These are phyloP conservation scores for Backusella psychrophila DNA, from an alignment of 192 early-diverging fungal genomes.

Conservation along the genomic window DNA sequence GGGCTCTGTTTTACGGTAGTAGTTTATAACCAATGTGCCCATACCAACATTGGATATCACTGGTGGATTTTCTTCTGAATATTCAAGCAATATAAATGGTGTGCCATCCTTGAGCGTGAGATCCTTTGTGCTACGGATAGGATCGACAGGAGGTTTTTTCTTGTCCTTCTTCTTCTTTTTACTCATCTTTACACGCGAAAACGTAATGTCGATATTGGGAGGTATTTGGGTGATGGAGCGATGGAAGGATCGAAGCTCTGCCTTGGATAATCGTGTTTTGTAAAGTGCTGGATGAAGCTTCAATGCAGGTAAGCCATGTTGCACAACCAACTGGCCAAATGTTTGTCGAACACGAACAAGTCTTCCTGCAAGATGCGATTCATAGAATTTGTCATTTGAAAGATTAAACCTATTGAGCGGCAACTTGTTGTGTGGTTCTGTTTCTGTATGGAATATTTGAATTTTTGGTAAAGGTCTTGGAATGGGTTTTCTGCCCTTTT, in stretches of 20 bases:
- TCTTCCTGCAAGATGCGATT: conserved; percentile 60
- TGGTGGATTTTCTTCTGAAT: conserved; percentile 95
- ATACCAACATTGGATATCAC: conserved; percentile 93
- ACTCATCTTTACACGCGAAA: conserved; percentile 71
- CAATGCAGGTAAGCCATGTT: conserved; percentile 86
- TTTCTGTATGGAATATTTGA: conserved; percentile 42
- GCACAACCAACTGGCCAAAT: conserved; percentile 78
- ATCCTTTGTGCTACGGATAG: conserved; percentile 82
- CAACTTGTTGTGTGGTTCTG: conserved; percentile 55
- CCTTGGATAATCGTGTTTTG: conserved; percentile 77
- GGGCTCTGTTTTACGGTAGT: conserved; percentile 87
- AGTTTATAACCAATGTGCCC: conserved; percentile 92
- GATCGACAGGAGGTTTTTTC: conserved; percentile 61
- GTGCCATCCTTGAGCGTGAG: conserved; percentile 85
- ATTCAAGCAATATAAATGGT: conserved; percentile 85
- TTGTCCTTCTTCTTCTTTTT: conserved; percentile 79
- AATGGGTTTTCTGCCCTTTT: conserved; percentile 33
- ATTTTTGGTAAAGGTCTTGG: conserved; percentile 29
- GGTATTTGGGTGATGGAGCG: conserved; percentile 76
- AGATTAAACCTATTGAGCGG: conserved; percentile 82
- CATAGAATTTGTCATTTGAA: conserved; percentile 88
- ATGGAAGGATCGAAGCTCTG: conserved; percentile 87
- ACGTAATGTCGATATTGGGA: conserved; percentile 55
- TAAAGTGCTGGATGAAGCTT: conserved; percentile 77
- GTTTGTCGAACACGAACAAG: conserved; percentile 82